Percentiles rank a stretch among this genome's conserved stretches.
Conservation (phyloP, 371 early-diverging fungal species). For the Circinella minor region DNA sequence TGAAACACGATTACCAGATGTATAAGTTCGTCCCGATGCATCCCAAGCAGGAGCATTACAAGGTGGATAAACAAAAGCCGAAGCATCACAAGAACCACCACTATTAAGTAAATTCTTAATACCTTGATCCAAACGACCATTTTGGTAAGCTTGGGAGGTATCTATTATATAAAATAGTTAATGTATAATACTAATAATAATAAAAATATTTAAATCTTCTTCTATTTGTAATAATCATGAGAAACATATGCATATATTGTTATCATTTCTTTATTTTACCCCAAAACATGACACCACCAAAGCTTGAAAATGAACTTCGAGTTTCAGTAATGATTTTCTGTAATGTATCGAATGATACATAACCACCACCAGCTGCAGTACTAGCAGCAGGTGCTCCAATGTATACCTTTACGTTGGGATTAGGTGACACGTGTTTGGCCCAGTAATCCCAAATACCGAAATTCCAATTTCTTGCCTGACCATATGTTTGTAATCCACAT, state of each 20-base stretch:
- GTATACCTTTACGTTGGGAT: constrained; percentile 61
- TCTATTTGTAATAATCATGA: no score
- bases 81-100: constrained; percentile 28
- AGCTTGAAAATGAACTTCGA: constrained; percentile 44
- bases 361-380: constrained; percentile 63
- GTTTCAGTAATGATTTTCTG: constrained; percentile 30
- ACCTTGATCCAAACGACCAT: constrained; percentile 31
- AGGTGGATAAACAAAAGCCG: constrained; percentile 25
- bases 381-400: constrained; percentile 67
- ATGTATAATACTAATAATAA: no score
- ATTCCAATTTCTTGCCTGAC: constrained; percentile 45
- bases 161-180: constrained; percentile 22
- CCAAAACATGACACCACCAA: constrained; percentile 75
- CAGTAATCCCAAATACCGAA: constrained; percentile 69
- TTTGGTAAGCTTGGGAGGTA: constrained; percentile 51
- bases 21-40: constrained; percentile 36
- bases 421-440: constrained; percentile 61
- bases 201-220: no score
- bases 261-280: constrained; percentile 25
- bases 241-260: no score
- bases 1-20: constrained; percentile 49
- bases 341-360: constrained; percentile 40
- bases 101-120: constrained; percentile 28
- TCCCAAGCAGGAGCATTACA: constrained; percentile 47
- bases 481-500: constrained; percentile 64